A percentile compares a stretch with the other conserved stretches of the same genome.
Evolutionary conservation across 208 protist genomes (phyloP).

Genomic region (Leishmania major): DNA sequence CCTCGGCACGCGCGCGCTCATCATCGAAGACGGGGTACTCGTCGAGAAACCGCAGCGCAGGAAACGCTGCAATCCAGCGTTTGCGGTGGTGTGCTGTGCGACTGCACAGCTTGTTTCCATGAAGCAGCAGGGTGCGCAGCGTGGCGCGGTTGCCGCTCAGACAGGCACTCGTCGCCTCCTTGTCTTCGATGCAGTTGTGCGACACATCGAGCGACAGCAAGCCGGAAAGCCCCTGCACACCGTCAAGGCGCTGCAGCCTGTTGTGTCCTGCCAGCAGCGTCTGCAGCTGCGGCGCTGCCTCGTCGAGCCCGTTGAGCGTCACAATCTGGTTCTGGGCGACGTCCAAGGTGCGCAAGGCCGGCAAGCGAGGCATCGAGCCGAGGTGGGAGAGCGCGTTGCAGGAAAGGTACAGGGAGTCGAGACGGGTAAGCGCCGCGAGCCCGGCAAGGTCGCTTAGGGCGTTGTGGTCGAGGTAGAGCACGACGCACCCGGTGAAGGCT

Average conservation of each 20-base stretch:
- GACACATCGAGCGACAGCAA: constrained; percentile 67
- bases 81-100: constrained; percentile 80
- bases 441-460: constrained; percentile 75
- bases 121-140: constrained; percentile 79
- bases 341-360: constrained; percentile 78
- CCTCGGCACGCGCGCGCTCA: constrained; percentile 73
- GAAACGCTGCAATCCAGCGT: constrained; percentile 55
- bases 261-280: constrained; percentile 71
- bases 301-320: constrained; percentile 39
- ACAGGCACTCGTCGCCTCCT: constrained; percentile 30
- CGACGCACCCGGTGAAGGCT: constrained; percentile 75
- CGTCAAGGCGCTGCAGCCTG: constrained; percentile 23
- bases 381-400: constrained; percentile 77
- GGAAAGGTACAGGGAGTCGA: constrained; percentile 86
- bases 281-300: constrained; percentile 44
- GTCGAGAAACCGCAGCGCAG: constrained; percentile 72
- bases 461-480: constrained; percentile 94
- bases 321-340: constrained; percentile 82
- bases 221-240: constrained; percentile 13
- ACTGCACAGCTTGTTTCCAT: constrained; percentile 77
- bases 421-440: constrained; percentile 55
- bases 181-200: constrained; percentile 51
- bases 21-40: constrained; percentile 67
- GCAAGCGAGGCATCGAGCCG: constrained; percentile 68
- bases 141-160: constrained; percentile 24